Evolutionary conservation across 2,329 filamentous ascomycete genomes (phyloP).

Genomic region (Fonsecaea nubica): DNA sequence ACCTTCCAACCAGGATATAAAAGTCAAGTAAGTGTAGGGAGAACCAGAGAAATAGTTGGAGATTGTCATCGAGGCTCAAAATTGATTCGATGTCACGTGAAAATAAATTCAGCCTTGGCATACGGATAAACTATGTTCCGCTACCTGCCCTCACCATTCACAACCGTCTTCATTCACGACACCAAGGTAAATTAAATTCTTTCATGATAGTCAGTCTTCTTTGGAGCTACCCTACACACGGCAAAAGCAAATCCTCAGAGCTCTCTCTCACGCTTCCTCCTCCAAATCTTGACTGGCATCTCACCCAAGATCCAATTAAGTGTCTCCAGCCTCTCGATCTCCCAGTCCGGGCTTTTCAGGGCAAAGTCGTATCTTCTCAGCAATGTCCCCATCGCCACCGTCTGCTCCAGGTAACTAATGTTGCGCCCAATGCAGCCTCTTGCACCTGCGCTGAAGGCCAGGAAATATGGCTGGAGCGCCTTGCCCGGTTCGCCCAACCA

Average conservation of each 20-base stretch:
- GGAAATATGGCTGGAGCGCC: conserved; percentile 33
- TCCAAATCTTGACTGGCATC: conserved; percentile 43
- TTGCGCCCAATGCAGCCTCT: conserved; percentile 53
- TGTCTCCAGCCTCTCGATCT: conserved; percentile 41
- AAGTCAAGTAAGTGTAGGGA: background rate
- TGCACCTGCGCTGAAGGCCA: conserved; percentile 50
- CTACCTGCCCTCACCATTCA: no score
- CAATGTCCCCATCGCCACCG: conserved; percentile 52
- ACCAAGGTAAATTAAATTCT: background rate
- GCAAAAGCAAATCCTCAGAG: background rate
- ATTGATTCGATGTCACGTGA: conserved; percentile 23
- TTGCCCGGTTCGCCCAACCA: conserved; percentile 33
- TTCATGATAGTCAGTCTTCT: background rate
- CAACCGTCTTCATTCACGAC: no score
- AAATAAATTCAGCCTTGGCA: background rate
- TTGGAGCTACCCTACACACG: background rate
- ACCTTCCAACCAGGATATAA: background rate
- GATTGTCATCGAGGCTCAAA: conserved; percentile 2
- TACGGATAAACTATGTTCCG: background rate
- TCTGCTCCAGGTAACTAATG: conserved; percentile 56
- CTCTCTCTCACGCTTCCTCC: conserved; percentile 24
- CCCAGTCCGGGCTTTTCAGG: conserved; percentile 43
- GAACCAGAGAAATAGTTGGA: background rate
- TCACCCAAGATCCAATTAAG: conserved; percentile 45
- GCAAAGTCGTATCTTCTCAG: conserved; percentile 54